Evolutionary conservation across 257 asterid genomes (phyloP).

Genomic region (Ophiorrhiza pumila): DNA sequence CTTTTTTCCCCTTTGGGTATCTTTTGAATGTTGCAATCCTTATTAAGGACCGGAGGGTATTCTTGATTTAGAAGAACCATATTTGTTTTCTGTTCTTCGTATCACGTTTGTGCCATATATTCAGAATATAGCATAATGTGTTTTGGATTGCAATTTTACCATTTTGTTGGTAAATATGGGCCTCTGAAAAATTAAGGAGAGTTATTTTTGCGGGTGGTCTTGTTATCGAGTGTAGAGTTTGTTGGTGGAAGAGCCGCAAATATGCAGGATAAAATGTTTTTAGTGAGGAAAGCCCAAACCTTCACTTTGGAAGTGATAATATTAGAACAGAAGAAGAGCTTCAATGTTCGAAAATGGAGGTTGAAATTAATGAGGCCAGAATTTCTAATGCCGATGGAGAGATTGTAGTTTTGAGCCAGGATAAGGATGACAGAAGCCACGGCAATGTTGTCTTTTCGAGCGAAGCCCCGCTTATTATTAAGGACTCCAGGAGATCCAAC

Average conservation of each 20-base stretch:
- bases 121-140: slow-evolving; percentile 1
- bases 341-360: slow-evolving; percentile 55
- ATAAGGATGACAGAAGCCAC: slow-evolving; percentile 53
- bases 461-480: slow-evolving; percentile 59
- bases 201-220: slow-evolving; percentile 1
- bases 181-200: not conserved
- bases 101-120: not conserved
- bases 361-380: slow-evolving; percentile 46
- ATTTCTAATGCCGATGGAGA: slow-evolving; percentile 25
- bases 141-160: not conserved
- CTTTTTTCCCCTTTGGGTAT: not conserved
- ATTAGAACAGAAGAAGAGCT: slow-evolving; percentile 19
- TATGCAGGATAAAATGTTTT: slow-evolving; percentile 28
- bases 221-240: slow-evolving; percentile 14
- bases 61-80: not conserved
- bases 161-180: slow-evolving; percentile 1
- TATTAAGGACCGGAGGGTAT: not conserved
- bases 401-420: slow-evolving; percentile 32
- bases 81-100: not conserved
- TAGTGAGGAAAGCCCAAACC: slow-evolving; percentile 17
- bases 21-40: not conserved
- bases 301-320: slow-evolving; percentile 16
- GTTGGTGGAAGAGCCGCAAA: slow-evolving; percentile 2
- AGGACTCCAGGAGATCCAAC: slow-evolving; percentile 43
- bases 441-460: slow-evolving; percentile 63